Evolutionary conservation across 352 stramenopile species (phyloP).

Genomic region (Pythium myriotylum): DNA sequence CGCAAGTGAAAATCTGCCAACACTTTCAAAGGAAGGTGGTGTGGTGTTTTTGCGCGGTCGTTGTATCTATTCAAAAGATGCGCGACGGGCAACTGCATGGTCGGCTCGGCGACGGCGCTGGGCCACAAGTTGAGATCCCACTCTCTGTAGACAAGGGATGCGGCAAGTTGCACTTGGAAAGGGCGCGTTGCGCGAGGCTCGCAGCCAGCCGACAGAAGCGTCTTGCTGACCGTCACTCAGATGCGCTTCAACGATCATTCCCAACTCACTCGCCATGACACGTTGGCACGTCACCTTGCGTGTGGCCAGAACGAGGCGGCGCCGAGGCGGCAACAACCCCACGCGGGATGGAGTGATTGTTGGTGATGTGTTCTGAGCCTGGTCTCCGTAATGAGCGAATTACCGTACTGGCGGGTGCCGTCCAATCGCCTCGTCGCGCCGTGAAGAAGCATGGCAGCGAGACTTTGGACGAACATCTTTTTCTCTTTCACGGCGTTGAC

Average conservation of each 20-base stretch:
- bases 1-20: constrained; percentile 13
- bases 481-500: background rate
- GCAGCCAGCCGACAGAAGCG: constrained; percentile 1
- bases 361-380: background rate
- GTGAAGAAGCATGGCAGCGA: background rate
- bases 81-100: constrained; percentile 23
- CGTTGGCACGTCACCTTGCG: background rate
- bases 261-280: background rate
- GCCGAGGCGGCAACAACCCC: background rate
- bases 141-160: constrained; percentile 28
- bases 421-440: no score
- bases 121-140: constrained; percentile 36
- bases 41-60: background rate
- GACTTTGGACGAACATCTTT: background rate
- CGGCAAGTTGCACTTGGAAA: constrained; percentile 15
- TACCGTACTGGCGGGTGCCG: no score
- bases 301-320: background rate
- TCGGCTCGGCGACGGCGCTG: constrained; percentile 19
- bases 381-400: no score
- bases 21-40: background rate
- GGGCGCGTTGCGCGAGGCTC: background rate
- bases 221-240: constrained; percentile 3
- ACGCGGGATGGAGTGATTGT: background rate
- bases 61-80: constrained; percentile 4
- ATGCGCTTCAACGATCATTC: constrained; percentile 1